Conservation (phyloP, 768 basidiomycete genomes). For the Amanita exitialis region DNA sequence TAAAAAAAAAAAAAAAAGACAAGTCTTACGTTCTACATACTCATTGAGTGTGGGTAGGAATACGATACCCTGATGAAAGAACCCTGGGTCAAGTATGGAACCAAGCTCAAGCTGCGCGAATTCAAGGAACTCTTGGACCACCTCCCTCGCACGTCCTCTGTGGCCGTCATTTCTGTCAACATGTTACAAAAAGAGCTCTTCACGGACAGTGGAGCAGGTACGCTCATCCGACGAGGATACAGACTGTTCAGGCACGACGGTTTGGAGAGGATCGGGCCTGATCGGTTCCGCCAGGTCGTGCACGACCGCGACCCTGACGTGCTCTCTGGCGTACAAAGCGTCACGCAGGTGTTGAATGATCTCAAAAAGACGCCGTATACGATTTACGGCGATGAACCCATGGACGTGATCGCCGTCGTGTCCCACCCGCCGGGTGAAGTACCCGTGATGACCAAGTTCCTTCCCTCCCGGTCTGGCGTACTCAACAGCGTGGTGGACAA, state of each 20-base stretch:
- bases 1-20: too few species aligned
- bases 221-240: conserved; percentile 96
- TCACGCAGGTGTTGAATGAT: conserved; percentile 77
- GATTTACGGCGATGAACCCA: conserved; percentile 96
- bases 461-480: conserved; percentile 79
- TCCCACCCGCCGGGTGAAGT: conserved; percentile 82
- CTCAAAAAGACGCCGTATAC: conserved; percentile 81
- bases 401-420: conserved; percentile 92
- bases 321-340: conserved; percentile 68
- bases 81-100: conserved; percentile 98
- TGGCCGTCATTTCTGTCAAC: conserved; percentile 92
- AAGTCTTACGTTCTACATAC: neutral
- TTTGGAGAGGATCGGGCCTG: conserved; percentile 80
- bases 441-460: conserved; percentile 89
- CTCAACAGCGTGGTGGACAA: conserved; percentile 96
- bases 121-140: conserved; percentile 98
- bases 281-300: conserved; percentile 90
- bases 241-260: conserved; percentile 87
- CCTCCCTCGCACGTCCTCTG: conserved; percentile 95
- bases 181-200: conserved; percentile 96
- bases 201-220: conserved; percentile 96
- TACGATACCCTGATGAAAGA: conserved; percentile 96
- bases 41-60: conserved; percentile 43
- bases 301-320: conserved; percentile 95
- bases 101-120: conserved; percentile 97